Conservation (phyloP, 108 stramenopile genomes). For the Craspedostauros australis region DNA sequence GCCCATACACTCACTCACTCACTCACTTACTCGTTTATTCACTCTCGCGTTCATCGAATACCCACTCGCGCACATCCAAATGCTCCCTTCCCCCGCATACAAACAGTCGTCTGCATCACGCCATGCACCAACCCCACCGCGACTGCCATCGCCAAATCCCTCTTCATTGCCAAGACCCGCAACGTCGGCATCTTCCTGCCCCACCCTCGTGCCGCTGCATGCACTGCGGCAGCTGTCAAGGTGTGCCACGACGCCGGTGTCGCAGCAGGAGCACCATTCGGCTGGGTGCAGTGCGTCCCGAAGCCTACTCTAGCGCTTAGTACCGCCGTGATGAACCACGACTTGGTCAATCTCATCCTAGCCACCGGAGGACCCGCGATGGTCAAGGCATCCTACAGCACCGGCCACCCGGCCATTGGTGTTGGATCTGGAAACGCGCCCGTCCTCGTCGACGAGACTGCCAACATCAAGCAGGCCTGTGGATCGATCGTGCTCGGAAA, state of each 20-base stretch:
- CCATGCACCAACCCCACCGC: slow-evolving; percentile 37
- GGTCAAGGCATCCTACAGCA: slow-evolving; percentile 26
- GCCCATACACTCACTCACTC: too few species aligned
- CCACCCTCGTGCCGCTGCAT: slow-evolving; percentile 18
- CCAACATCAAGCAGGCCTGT: slow-evolving; percentile 21
- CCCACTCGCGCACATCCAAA: too few species aligned
- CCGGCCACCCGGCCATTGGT: slow-evolving; percentile 29
- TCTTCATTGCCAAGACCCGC: slow-evolving; percentile 21
- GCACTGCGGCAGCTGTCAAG: slow-evolving; percentile 12
- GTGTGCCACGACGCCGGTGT: slow-evolving; percentile 17
- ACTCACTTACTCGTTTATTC: too few species aligned
- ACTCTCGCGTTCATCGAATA: too few species aligned
- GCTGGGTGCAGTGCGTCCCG: slow-evolving; percentile 1
- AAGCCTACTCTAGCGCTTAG: slow-evolving; percentile 9
- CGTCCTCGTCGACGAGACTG: slow-evolving; percentile 31
- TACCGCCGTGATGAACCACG: slow-evolving; percentile 23
- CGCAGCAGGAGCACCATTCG: slow-evolving; percentile 17
- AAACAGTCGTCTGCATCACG: slow-evolving; percentile 11
- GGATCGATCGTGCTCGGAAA: slow-evolving; percentile 23
- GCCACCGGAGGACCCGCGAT: slow-evolving; percentile 28
- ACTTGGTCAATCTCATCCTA: slow-evolving; percentile 11
- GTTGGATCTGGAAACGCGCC: slow-evolving; percentile 28
- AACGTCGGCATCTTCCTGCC: slow-evolving; percentile 24
- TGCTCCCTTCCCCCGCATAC: too few species aligned
- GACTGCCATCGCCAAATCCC: slow-evolving; percentile 28